A percentile compares a stretch with the other conserved stretches of the same genome.
Conservation (phyloP, 768 basidiomycete species). For the Podaxis rugospora region DNA sequence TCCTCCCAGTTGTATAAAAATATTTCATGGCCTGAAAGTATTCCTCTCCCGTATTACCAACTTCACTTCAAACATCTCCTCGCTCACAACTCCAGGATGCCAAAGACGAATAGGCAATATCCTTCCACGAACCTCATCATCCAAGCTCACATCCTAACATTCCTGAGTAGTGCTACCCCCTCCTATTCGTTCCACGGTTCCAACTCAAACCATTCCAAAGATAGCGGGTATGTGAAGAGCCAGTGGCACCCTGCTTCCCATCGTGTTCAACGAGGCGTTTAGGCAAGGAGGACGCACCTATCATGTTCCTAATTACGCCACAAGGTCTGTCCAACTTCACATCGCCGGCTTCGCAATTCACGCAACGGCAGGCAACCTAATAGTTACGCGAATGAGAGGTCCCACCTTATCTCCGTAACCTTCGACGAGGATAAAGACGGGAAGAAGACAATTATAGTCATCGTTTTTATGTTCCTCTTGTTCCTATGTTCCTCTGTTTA, state of each 20-base stretch:
- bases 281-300: conserved; percentile 34
- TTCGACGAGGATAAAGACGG: conserved; percentile 29
- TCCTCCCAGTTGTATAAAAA: conserved; percentile 8
- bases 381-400: conserved; percentile 35
- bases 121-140: not conserved
- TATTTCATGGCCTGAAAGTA: conserved; percentile 15
- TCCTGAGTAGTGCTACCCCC: conserved; percentile 19
- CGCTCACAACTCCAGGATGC: conserved; percentile 4
- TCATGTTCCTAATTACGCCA: conserved; percentile 37
- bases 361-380: conserved; percentile 1
- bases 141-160: not conserved
- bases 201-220: conserved; percentile 35
- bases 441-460: conserved; percentile 20
- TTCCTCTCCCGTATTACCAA: not conserved
- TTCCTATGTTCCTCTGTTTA: conserved; percentile 19
- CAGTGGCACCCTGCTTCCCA: not conserved
- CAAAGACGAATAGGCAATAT: conserved; percentile 11
- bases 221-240: conserved; percentile 29
- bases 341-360: conserved; percentile 6
- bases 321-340: conserved; percentile 24
- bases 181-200: conserved; percentile 34
- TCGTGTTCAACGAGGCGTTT: conserved; percentile 4
- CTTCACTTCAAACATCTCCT: not conserved
- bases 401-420: conserved; percentile 30
- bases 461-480: conserved; percentile 23